Conservation (phyloP, 148 eudicot species). For the Agrostemma githago region DNA sequence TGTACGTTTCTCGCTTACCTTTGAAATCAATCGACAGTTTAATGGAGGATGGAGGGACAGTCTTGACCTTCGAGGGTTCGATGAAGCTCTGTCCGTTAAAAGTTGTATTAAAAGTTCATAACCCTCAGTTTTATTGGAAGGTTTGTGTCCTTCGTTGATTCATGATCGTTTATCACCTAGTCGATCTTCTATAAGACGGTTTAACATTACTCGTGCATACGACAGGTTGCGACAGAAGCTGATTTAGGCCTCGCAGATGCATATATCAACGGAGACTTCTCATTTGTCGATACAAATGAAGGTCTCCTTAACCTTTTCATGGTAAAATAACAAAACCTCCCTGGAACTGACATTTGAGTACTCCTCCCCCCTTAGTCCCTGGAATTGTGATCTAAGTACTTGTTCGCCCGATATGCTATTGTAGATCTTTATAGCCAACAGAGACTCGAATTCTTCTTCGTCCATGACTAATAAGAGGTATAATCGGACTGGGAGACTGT, state of each 20-base stretch:
- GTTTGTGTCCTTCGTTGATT: constrained; percentile 35
- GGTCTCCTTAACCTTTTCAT: constrained; percentile 79
- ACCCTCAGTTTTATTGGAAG: constrained; percentile 93
- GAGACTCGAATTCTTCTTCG: constrained; percentile 52
- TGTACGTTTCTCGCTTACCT: background rate
- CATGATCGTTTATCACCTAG: no score
- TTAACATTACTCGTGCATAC: no score
- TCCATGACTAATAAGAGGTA: constrained; percentile 46
- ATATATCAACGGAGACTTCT: constrained; percentile 84
- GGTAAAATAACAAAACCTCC: constrained; percentile 38
- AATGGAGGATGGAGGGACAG: constrained; percentile 77
- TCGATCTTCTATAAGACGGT: background rate
- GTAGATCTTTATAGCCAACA: constrained; percentile 62
- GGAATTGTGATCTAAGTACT: background rate
- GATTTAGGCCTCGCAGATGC: constrained; percentile 99
- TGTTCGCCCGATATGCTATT: constrained; percentile 16
- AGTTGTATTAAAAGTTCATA: constrained; percentile 58
- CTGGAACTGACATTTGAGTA: no score
- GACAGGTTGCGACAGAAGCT: constrained; percentile 80
- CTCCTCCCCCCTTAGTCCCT: background rate
- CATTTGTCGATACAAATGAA: constrained; percentile 69
- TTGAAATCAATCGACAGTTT: constrained; percentile 34
- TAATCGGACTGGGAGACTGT: background rate
- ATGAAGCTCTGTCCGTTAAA: constrained; percentile 42
- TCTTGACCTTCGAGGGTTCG: constrained; percentile 59